Evolutionary conservation across 2,329 filamentous ascomycete genomes (phyloP).

Genomic region (Ilyonectria mors-panacis): DNA sequence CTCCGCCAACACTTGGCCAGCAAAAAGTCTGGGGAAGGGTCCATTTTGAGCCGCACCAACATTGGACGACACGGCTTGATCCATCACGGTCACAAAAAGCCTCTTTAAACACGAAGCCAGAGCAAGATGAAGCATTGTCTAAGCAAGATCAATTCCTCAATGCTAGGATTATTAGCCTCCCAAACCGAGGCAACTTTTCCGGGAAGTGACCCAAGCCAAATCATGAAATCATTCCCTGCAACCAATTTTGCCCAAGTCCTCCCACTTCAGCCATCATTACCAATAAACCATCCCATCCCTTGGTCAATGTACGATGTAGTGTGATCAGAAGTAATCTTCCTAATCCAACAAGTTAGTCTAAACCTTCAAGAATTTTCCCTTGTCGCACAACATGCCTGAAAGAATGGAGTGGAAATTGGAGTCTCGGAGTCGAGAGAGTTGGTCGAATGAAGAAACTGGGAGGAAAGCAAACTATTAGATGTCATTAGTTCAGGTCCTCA

Average conservation of each 20-base stretch:
- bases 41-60: conserved; percentile 20
- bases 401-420: conserved; percentile 1
- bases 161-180: background rate
- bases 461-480: conserved; percentile 1
- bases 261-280: background rate
- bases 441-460: background rate
- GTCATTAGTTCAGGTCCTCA: background rate
- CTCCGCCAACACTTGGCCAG: conserved; percentile 2
- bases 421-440: background rate
- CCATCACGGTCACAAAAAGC: background rate
- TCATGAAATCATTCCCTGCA: background rate
- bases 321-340: background rate
- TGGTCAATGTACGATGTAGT: background rate
- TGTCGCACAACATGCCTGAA: conserved; percentile 25
- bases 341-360: conserved; percentile 1
- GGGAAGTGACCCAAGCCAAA: background rate
- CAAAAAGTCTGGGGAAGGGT: conserved; percentile 19
- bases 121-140: background rate
- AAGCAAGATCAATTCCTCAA: background rate
- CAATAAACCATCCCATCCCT: background rate
- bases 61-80: conserved; percentile 27
- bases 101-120: background rate
- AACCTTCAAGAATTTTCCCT: background rate
- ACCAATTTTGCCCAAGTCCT: background rate
- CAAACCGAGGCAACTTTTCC: background rate